phyloP scores from a whole-genome alignment of 179 eudicot species.

The Camellia oleifera region DNA sequence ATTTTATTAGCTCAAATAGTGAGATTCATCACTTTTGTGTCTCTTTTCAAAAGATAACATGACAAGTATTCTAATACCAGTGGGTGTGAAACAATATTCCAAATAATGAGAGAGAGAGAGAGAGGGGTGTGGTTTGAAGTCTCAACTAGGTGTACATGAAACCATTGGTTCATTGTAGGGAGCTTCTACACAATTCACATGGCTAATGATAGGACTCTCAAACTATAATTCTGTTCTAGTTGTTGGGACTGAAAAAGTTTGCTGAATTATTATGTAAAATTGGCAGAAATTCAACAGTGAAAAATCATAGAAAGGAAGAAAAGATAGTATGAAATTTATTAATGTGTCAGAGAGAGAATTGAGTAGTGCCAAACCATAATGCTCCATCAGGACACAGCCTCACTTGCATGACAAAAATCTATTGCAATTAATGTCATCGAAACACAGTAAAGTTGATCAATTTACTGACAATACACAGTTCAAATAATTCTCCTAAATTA shows the following conservation, averaged over 20 bases:
- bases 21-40: too few relatives aligned
- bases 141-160: background rate
- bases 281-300: background rate
- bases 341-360: too few relatives aligned
- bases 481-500: too few relatives aligned
- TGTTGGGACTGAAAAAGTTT: too few relatives aligned
- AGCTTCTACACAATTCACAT: background rate
- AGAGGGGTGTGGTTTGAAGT: slow-evolving; percentile 4
- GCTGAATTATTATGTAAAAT: too few relatives aligned
- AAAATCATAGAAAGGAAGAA: too few relatives aligned
- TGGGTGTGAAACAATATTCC: background rate
- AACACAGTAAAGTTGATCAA: background rate
- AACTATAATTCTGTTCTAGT: background rate
- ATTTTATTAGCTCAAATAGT: too few relatives aligned
- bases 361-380: too few relatives aligned
- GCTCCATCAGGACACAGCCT: too few relatives aligned
- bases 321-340: background rate
- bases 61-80: background rate
- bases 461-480: background rate
- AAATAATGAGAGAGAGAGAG: background rate
- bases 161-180: background rate
- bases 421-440: background rate
- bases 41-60: too few relatives aligned
- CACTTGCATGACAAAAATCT: too few relatives aligned
- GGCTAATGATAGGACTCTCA: background rate